These are phyloP conservation scores for Psidium friedrichsthalianum DNA, from an alignment of 345 rosid genomes.

Conservation along the genomic window DNA sequence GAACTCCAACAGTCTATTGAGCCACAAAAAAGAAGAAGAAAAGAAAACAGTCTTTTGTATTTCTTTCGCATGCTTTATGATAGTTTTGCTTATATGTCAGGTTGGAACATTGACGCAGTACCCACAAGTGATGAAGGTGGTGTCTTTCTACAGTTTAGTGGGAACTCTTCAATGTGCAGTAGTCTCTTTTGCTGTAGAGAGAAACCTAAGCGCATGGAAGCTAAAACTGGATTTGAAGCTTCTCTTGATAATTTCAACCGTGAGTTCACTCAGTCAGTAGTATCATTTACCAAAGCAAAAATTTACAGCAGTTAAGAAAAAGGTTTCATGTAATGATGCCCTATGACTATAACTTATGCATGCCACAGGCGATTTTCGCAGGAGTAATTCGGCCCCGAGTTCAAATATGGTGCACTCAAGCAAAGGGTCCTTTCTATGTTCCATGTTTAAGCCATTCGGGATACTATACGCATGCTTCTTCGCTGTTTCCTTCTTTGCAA, in stretches of 20 bases:
- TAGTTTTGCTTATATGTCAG: constrained; percentile 14
- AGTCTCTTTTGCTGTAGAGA: constrained; percentile 46
- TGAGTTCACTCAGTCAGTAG: constrained; percentile 14
- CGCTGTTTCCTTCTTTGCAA: constrained; percentile 56
- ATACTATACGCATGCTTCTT: constrained; percentile 51
- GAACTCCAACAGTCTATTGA: not conserved
- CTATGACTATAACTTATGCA: not conserved
- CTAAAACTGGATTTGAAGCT: constrained; percentile 41
- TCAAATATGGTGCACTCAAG: constrained; percentile 32
- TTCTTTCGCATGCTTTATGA: not conserved
- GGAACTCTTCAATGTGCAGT: constrained; percentile 57
- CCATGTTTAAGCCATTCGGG: constrained; percentile 72
- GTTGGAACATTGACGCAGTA: constrained; percentile 35
- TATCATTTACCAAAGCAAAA: not conserved
- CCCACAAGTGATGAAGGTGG: constrained; percentile 67
- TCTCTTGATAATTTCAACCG: constrained; percentile 48
- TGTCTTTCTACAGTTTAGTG: constrained; percentile 50
- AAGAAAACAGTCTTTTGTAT: not conserved
- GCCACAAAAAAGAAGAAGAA: not conserved
- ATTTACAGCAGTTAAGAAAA: not conserved
- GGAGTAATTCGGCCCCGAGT: constrained; percentile 50
- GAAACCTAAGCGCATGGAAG: constrained; percentile 61
- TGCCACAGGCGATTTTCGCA: constrained; percentile 45
- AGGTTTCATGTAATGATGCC: not conserved
- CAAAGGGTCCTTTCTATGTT: constrained; percentile 58